These are phyloP conservation scores for Baudoinia panamericana DNA, from an alignment of 495 filamentous ascomycete genomes.

Conservation along the genomic window DNA sequence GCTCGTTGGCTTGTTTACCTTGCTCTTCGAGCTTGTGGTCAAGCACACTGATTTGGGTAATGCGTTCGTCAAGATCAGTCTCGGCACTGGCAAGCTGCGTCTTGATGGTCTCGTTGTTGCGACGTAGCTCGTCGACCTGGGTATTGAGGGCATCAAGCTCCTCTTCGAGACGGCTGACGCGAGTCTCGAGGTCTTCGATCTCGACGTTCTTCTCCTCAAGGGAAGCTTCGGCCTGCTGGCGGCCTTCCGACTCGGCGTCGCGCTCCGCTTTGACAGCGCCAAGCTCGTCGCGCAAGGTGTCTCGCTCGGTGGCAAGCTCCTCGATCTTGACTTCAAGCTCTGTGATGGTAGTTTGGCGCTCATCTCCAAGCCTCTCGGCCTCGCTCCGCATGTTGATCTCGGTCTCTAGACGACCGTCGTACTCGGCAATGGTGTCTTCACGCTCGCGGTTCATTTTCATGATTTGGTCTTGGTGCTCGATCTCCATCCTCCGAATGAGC, in stretches of 20 bases:
- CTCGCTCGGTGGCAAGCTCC: conserved; percentile 7
- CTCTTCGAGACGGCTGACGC: conserved; percentile 19
- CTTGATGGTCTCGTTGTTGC: conserved; percentile 20
- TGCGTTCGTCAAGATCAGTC: conserved; percentile 22
- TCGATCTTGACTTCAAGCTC: conserved; percentile 19
- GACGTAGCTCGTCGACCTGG: conserved; percentile 18
- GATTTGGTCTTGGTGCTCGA: conserved; percentile 34
- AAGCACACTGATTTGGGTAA: conserved; percentile 21
- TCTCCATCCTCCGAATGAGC: conserved; percentile 47
- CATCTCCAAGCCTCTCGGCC: conserved; percentile 18
- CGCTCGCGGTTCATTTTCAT: conserved; percentile 20
- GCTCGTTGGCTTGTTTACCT: conserved; percentile 28
- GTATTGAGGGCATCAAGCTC: conserved; percentile 9
- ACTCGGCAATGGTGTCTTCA: conserved; percentile 12
- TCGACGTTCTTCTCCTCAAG: conserved; percentile 13
- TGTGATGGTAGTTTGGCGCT: conserved; percentile 15
- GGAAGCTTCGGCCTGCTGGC: conserved; percentile 16
- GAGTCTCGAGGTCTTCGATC: conserved; percentile 17
- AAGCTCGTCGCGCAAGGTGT: conserved; percentile 7
- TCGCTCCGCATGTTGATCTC: conserved; percentile 15
- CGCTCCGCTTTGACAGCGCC: conserved; percentile 3
- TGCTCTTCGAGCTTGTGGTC: conserved; percentile 19
- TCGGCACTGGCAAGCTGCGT: conserved; percentile 27
- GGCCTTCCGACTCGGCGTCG: conserved; percentile 5
- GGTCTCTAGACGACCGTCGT: conserved; percentile 19